Evolutionary conservation across 1,284 basidiomycete genomes (phyloP).

Genomic region (Flammula alnicola): DNA sequence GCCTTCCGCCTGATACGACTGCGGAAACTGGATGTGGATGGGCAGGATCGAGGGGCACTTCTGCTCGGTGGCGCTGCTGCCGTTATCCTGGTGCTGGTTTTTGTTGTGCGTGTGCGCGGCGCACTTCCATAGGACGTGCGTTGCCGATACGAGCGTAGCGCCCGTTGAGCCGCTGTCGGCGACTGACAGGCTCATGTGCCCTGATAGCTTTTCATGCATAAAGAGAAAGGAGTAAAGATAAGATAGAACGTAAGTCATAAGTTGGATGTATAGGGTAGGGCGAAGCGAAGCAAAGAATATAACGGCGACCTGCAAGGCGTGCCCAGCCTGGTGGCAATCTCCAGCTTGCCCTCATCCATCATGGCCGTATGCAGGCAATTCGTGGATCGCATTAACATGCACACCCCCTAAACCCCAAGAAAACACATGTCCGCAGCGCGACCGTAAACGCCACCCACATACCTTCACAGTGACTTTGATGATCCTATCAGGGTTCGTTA

Average conservation of each 20-base stretch:
- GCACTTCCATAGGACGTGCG: constrained; percentile 37
- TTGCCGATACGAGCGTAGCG: constrained; percentile 33
- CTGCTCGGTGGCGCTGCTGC: constrained; percentile 6
- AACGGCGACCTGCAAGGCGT: too few relatives aligned
- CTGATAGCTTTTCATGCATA: constrained; percentile 39
- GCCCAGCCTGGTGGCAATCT: background rate
- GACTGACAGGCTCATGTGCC: constrained; percentile 41
- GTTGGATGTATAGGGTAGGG: background rate
- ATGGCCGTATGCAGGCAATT: too few relatives aligned
- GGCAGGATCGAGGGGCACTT: constrained; percentile 44
- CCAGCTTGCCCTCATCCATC: background rate
- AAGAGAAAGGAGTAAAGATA: background rate
- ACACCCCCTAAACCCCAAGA: background rate
- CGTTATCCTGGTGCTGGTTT: background rate
- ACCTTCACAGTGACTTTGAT: constrained; percentile 40
- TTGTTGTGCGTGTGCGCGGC: background rate
- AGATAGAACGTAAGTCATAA: background rate
- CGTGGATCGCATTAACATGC: too few relatives aligned
- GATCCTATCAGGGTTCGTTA: constrained; percentile 33
- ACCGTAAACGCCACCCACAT: constrained; percentile 12
- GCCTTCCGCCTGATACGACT: constrained; percentile 35
- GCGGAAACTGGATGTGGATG: constrained; percentile 46
- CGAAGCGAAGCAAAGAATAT: too few relatives aligned
- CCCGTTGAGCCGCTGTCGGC: constrained; percentile 37
- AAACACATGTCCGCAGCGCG: too few relatives aligned